phyloP scores from a whole-genome alignment of 1,284 basidiomycete genomes.

The Ustilago sp. region DNA sequence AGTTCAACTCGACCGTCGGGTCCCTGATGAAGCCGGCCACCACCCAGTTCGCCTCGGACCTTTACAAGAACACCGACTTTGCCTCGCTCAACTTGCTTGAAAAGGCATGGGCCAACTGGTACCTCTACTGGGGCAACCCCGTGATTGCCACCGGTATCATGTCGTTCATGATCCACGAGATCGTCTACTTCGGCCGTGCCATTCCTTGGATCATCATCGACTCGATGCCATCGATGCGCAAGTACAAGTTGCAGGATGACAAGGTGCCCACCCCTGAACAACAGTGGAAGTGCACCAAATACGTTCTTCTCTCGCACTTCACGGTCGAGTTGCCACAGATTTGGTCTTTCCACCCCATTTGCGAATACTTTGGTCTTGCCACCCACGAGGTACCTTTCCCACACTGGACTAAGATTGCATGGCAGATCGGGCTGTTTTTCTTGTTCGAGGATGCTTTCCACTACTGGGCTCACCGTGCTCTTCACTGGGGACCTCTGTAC shows the following conservation, averaged over 20 bases:
- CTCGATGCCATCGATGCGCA: conserved; percentile 88
- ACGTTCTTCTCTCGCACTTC: conserved; percentile 94
- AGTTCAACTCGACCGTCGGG: conserved; percentile 52
- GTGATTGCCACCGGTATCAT: conserved; percentile 92
- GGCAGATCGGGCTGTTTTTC: conserved; percentile 91
- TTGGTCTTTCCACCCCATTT: conserved; percentile 94
- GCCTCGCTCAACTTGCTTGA: conserved; percentile 60
- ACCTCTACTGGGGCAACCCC: conserved; percentile 77
- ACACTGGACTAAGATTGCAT: conserved; percentile 69
- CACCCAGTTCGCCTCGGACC: conserved; percentile 69
- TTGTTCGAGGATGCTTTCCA: conserved; percentile 96
- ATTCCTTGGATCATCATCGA: conserved; percentile 97
- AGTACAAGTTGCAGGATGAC: conserved; percentile 88
- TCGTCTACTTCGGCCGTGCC: conserved; percentile 96
- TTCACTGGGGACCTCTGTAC: conserved; percentile 92
- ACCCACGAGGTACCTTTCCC: conserved; percentile 96
- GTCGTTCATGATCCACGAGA: conserved; percentile 92
- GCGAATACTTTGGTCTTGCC: conserved; percentile 87
- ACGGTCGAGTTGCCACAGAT: conserved; percentile 96
- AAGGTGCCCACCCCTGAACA: conserved; percentile 84
- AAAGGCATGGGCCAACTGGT: conserved; percentile 70
- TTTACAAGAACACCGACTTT: conserved; percentile 62
- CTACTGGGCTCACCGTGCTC: conserved; percentile 81
- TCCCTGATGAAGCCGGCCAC: conserved; percentile 48
- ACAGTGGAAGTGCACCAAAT: conserved; percentile 96